Evolutionary conservation across 164 flowering plant genomes (phyloP).

Genomic region (Litsea cubeba): DNA sequence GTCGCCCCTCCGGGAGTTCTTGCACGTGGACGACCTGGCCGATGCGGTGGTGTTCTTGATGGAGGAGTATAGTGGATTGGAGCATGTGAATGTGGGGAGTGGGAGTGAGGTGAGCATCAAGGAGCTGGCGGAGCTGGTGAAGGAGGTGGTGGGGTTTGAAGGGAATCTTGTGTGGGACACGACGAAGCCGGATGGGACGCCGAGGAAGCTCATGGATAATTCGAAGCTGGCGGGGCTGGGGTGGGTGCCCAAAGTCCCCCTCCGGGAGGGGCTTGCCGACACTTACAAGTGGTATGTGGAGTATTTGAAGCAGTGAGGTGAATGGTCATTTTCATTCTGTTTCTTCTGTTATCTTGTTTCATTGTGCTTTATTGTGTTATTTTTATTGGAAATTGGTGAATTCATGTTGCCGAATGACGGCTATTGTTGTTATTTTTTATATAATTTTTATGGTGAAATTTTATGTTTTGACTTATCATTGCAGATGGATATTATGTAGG

Average conservation of each 20-base stretch:
- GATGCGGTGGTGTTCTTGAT: conserved; percentile 77
- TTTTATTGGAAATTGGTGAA: neutral
- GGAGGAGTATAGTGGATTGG: conserved; percentile 70
- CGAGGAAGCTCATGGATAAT: conserved; percentile 94
- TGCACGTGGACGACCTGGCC: conserved; percentile 92
- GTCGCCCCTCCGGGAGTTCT: conserved; percentile 76
- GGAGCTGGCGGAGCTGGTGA: conserved; percentile 82
- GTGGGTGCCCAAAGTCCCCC: conserved; percentile 73
- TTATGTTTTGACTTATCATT: too few species aligned
- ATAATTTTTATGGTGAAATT: too few species aligned
- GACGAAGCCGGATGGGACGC: conserved; percentile 90
- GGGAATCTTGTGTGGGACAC: conserved; percentile 85
- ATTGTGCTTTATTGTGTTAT: neutral
- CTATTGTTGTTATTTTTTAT: neutral
- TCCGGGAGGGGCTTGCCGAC: conserved; percentile 68
- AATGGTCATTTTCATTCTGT: neutral
- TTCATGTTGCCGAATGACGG: neutral
- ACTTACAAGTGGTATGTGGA: conserved; percentile 90
- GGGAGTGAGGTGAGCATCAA: conserved; percentile 82
- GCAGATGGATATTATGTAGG: too few species aligned
- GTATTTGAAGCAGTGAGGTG: conserved; percentile 45
- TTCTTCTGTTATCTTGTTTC: neutral
- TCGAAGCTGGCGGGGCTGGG: conserved; percentile 67
- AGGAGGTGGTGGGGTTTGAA: conserved; percentile 79
- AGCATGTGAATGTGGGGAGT: conserved; percentile 88